Evolutionary conservation across 148 eudicot species (phyloP), one percentile per base, ranked within the genome.

Genomic region (Chenopodium album): DNA sequence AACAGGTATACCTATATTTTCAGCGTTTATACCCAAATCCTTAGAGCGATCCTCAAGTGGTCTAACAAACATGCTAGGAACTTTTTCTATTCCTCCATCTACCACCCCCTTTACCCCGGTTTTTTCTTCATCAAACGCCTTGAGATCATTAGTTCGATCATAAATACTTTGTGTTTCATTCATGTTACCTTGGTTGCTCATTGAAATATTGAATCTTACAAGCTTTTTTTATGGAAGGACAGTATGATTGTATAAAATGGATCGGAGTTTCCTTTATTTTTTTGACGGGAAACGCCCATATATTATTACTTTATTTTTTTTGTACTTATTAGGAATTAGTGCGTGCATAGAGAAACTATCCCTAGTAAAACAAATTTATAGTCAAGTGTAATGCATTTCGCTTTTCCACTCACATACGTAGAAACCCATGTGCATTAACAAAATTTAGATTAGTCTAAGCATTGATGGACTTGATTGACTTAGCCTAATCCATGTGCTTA

Each of bases 21-120:
- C 29, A 10, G 29, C 20, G 8, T 32, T 44, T 54, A 9, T 41
- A 7, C 52, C 10, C 3, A 62, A 56, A 7, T 87, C 88, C 66
- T 89, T 80, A 26, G 47, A 66, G 6, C 83, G 79, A 12, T 85
- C 88, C 37, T 85, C 85, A 0, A n/a, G 46, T 50, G 88, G 81
- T 50, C 88, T 47, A 73, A 88, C 67, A 56, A 86, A 88, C 22
- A 86, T 88, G 72, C 50, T 77, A 0, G 89, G 90, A 48, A 86
- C 13, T 0, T n/a, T 73, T 1, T 37, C 10, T 31, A 77, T 20
- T 20, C 88, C 88, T 20, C 74, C 75, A 71, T 86, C 88, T 5
- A 84, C 80, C 1, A 86, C 74, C 52, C 88, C 88, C 56, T 88
- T 88, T 3, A 88, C 91, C 37, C 91, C 91, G 10, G 87, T 81